A percentile compares a stretch with the other conserved stretches of the same genome.
These are phyloP conservation scores for Sordariomycetes sp. DNA, from an alignment of 2,329 filamentous ascomycete genomes.

Conservation along the genomic window DNA sequence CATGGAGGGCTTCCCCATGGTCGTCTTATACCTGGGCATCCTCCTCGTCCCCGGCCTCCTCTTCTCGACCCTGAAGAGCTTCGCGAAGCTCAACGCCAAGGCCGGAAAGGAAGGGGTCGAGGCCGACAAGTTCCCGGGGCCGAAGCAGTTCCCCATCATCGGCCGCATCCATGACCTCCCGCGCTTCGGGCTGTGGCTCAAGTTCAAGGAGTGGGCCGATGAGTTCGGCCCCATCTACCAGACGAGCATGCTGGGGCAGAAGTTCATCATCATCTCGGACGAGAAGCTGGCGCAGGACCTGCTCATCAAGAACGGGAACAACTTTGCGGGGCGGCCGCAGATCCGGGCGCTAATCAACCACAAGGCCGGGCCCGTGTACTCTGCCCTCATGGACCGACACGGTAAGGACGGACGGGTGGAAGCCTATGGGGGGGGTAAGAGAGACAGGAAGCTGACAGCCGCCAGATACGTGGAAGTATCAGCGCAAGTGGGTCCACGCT, in stretches of 20 bases:
- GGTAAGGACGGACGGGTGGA: constrained; percentile 18
- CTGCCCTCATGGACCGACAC: constrained; percentile 39
- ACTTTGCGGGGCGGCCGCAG: constrained; percentile 38
- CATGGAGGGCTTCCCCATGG: constrained; percentile 27
- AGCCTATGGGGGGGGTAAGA: neutral
- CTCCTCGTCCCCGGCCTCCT: constrained; percentile 26
- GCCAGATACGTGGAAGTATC: constrained; percentile 33
- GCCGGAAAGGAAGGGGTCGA: constrained; percentile 14
- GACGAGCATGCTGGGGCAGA: constrained; percentile 25
- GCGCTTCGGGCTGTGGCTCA: constrained; percentile 35
- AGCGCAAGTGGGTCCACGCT: constrained; percentile 40
- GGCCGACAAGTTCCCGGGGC: constrained; percentile 28
- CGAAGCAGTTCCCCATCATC: constrained; percentile 33
- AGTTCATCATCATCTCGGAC: constrained; percentile 33
- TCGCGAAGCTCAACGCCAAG: constrained; percentile 8
- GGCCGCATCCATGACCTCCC: constrained; percentile 38
- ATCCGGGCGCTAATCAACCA: constrained; percentile 36
- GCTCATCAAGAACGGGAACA: constrained; percentile 36
- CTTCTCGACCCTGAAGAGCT: constrained; percentile 26
- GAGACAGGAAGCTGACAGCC: neutral
- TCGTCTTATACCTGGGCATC: constrained; percentile 33
- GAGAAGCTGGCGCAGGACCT: constrained; percentile 37
- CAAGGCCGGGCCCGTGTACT: constrained; percentile 34
- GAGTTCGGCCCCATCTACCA: constrained; percentile 31
- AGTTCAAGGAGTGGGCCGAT: constrained; percentile 37